phyloP scores from a whole-genome alignment of 1,284 basidiomycete genomes.

The Cutaneotrichosporon cyanovorans region DNA sequence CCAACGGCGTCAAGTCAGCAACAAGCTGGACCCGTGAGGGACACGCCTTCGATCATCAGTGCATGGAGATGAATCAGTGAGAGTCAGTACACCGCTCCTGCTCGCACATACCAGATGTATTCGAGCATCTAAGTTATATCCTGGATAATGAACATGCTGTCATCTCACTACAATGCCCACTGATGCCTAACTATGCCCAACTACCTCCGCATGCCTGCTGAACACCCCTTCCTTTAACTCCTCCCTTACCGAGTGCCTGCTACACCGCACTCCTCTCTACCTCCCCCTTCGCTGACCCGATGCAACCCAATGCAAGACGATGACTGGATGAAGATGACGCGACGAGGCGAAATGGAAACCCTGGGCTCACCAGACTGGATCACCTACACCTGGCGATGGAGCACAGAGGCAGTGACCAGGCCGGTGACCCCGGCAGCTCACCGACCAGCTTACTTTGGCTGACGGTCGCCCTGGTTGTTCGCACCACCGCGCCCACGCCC shows the following conservation, averaged over 20 bases:
- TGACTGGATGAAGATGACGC: background rate
- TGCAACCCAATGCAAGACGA: background rate
- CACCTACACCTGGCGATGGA: no score
- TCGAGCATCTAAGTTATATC: no score
- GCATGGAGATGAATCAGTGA: background rate
- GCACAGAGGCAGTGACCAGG: no score
- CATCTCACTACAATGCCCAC: constrained; percentile 18
- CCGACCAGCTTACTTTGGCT: constrained; percentile 11
- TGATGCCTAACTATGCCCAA: constrained; percentile 1
- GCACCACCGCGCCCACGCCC: constrained; percentile 16
- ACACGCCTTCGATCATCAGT: no score
- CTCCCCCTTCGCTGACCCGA: background rate
- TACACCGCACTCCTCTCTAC: background rate
- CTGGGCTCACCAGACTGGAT: no score
- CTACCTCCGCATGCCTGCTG: background rate
- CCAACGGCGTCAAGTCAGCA: no score
- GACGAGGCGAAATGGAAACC: no score
- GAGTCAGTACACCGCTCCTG: background rate
- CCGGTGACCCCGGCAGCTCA: no score
- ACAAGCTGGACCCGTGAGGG: no score
- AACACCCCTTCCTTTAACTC: no score
- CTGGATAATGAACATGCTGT: constrained; percentile 11
- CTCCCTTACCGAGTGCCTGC: no score
- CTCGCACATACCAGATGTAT: background rate
- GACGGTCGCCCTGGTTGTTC: constrained; percentile 8